Evolutionary conservation across 192 early-diverging fungal species (phyloP), one percentile per base, ranked within the genome.

Genomic region (Podila epigama): DNA sequence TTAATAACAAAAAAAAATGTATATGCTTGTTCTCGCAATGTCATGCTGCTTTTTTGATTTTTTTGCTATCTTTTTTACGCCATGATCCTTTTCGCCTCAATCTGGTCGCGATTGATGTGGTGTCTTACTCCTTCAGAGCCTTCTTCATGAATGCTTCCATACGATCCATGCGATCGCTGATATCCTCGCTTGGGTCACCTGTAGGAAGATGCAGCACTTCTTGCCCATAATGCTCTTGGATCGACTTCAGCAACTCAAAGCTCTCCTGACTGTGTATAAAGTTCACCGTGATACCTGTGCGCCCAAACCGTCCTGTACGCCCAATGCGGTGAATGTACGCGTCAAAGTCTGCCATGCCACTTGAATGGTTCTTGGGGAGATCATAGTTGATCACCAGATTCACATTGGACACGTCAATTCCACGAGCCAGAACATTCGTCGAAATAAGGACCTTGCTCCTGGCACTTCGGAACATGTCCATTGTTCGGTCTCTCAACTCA

Each of bases 251-350:
- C 68, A 93, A 84, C 28, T 85, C 79, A 65, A 81, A 88, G 40
- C 86, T 89, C 64, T 81, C 66, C 16, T 84, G 58, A 60, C 94
- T 85, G 70, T 96, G 94, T 1, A 96, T 90, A 86, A 99, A 96
- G 82, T 98, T 99, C 78, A 99, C 93, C 51, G 89, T 90, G 11
- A 96, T 90, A n/a, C 97, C 97, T 0, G 84, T 89, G 35, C 97
- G 91, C 2, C 97, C 97, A 79, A 99, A 99, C 25, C 97, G 85
- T 37, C 97, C 97, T 4, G 97, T 98, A 54, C 97, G 90, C 3
- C 97, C 97, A 67, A 99, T 98, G 37, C 97, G 91, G 79, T 99
- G 97, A 29, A 99, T 80, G 70, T 99, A 99, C 0, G 96, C 94
- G 57, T 94, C 95, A 13, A 83, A 83, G 63, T 99, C 97, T 2